Evolutionary conservation across 2,329 filamentous ascomycete genomes (phyloP), one percentile per base, ranked within the genome.

Genomic region (Akanthomyces uredinophilus): DNA sequence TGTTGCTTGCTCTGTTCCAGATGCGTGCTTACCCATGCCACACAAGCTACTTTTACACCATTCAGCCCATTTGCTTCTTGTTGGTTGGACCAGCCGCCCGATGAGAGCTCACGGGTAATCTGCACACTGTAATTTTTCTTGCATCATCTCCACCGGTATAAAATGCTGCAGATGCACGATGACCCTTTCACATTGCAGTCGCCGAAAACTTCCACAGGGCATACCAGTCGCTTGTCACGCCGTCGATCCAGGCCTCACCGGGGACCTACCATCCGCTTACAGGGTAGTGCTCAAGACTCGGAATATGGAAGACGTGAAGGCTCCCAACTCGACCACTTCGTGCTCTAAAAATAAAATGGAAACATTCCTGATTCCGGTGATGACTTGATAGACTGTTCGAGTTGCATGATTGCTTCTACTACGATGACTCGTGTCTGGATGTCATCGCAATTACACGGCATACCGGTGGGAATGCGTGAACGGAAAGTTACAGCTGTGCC

Each of bases 141-240:
- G n/a, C 35, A 18, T 16, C 53, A 56, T 27, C n/a, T 43, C 53
- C 51, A 24, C 20, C 54, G 29, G 44, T 20, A 39, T 13, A 7
- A 37, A 49, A 7, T 13, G 24, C 43, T 4, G 27, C 43, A n/a
- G 29, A 24, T 35, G 27, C 32, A 53, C 24, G 16, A 18, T 14
- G 20, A 5, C 10, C 27, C 29, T 44, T 6, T 46, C 39, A 35
- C 20, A 46, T 57, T 35, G 22, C 54, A 27, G 41, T 47, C 20
- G 54, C n/a, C 54, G 54, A 43, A 27, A 22, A 49, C 39, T 57
- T 57, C 32, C 14, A 18, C 10, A 27, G n/a, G 6, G 52, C 52
- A 57, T 57, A 35, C 54, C 54, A 57, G 54, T 57, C 54, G 27
- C 54, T 24, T 32, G 29, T 47, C 13, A 57, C 14, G 29, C 29